Evolutionary conservation across 2,329 filamentous ascomycete species (phyloP), one percentile per base, ranked within the genome.

Genomic region (Penicillium frequentans): DNA sequence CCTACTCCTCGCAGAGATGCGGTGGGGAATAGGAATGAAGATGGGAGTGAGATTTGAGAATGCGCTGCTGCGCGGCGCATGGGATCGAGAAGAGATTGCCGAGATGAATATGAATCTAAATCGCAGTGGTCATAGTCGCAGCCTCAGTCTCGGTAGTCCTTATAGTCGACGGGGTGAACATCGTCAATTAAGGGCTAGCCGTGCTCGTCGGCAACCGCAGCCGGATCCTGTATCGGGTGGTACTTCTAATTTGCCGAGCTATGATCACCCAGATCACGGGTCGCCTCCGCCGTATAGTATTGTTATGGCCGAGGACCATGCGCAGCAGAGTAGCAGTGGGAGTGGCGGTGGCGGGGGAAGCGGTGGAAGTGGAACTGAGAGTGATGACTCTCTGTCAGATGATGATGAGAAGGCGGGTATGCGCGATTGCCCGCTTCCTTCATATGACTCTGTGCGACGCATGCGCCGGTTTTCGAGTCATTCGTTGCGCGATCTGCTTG

Each of bases 401-500:
- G 43, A 50, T 13, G n/a, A 35, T 48, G 29, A 35, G 6, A 39
- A 35, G 24, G 26, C 27, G 14, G 50, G 39, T n/a, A 13, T 21
- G 16, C 44, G 9, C 19, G 45, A 49, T 21, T 31, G 27, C 21
- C 35, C 47, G 11, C 49, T 59, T 11, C 64, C 64, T 1, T 61
- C 64, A 2, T 66, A 66, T 24, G 64, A 55, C 4, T 63, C 62
- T 1, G 60, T 64, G 8, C 62, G 63, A 7, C 51, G 55, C 5
- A 43, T 64, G 11, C 62, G 62, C 5, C 51, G 55, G 8, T 27
- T 55, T 14, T 56, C 57, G 11, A 56, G 45, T n/a, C 59, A 61
- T 43, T 54, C 58, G 1, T 7, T 67, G 16, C 60, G 60, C 4
- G 64, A 67, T 44, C 35, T 67, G 4, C 59, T 67, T 0, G 64